These are phyloP conservation scores for Boletus speciosus DNA, from an alignment of 768 basidiomycete genomes.

Conservation along the genomic window DNA sequence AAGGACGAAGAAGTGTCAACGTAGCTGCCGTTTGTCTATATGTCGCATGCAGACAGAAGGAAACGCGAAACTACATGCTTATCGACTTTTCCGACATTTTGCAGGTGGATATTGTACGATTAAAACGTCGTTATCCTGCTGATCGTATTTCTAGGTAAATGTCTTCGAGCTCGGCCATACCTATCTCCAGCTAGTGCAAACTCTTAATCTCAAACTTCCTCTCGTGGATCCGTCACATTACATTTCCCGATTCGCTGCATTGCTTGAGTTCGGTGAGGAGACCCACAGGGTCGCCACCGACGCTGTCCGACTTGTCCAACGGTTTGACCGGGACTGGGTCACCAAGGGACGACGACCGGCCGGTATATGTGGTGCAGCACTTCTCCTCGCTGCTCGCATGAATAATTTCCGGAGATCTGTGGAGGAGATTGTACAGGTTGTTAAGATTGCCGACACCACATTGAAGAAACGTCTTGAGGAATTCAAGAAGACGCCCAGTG, in stretches of 20 bases:
- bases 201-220: conserved; percentile 78
- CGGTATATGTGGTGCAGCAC: conserved; percentile 94
- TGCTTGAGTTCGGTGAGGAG: conserved; percentile 95
- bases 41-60: conserved; percentile 86
- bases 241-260: conserved; percentile 89
- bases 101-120: conserved; percentile 47
- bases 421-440: conserved; percentile 96
- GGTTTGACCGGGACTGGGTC: conserved; percentile 98
- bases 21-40: conserved; percentile 97
- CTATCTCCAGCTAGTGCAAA: conserved; percentile 90
- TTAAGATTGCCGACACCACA: conserved; percentile 97
- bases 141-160: conserved; percentile 62
- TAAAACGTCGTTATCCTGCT: not conserved
- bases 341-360: conserved; percentile 91
- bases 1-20: conserved; percentile 87
- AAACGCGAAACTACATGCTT: conserved; percentile 92
- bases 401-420: conserved; percentile 93
- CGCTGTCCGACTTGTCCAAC: conserved; percentile 87
- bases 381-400: conserved; percentile 95
- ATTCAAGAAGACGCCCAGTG: conserved; percentile 88
- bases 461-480: conserved; percentile 91
- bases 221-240: conserved; percentile 96
- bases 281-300: conserved; percentile 89
- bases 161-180: conserved; percentile 96
- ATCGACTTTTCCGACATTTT: conserved; percentile 98